A percentile compares a stretch with the other conserved stretches of the same genome.
phyloP scores from a whole-genome alignment of 2,329 filamentous ascomycete genomes.

The Colletotrichum sp. region DNA sequence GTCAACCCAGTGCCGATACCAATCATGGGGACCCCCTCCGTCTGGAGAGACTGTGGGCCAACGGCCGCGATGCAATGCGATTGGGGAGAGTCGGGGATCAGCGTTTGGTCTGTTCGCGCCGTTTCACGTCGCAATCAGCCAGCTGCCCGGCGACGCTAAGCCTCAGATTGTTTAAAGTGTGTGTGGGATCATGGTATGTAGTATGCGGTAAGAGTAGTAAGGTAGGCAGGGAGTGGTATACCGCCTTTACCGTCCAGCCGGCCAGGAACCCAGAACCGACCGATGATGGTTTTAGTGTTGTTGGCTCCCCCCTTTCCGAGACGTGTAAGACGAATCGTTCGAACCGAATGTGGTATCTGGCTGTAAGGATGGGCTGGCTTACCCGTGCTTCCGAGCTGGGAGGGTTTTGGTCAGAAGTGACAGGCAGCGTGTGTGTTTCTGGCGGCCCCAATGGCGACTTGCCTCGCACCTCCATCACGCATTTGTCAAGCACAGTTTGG shows the following conservation, averaged over 20 bases:
- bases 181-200: not conserved
- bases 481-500: not conserved
- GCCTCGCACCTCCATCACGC: not conserved
- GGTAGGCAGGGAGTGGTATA: not conserved
- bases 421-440: not conserved
- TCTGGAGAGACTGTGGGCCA: not conserved
- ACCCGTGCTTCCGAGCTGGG: not conserved
- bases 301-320: not conserved
- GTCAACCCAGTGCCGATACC: not conserved
- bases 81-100: not conserved
- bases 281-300: not conserved
- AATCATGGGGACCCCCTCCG: not conserved
- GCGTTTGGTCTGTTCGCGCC: not conserved
- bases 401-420: not conserved
- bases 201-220: not conserved
- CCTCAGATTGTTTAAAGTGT: not conserved
- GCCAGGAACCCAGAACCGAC: not conserved
- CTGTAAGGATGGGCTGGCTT: not conserved
- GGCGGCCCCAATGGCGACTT: not conserved
- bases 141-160: not conserved
- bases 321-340: slow-evolving; percentile 1
- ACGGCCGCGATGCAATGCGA: not conserved
- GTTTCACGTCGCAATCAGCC: not conserved
- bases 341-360: not conserved
- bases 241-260: not conserved